phyloP scores from a whole-genome alignment of 345 rosid species.

The Psidium guajava region DNA sequence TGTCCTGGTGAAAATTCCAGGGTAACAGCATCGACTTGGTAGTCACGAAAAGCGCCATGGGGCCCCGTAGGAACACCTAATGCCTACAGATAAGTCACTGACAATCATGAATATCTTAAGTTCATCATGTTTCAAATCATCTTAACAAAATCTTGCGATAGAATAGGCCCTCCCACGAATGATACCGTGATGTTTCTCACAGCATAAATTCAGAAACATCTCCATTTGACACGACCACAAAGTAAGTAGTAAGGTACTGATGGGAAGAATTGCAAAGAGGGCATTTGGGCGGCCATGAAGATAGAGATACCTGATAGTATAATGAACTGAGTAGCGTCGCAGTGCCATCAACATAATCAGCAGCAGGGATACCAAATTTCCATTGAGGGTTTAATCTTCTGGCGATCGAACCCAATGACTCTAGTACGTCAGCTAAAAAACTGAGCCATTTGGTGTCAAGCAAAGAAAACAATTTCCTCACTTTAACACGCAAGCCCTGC shows the following conservation, averaged over 20 bases:
- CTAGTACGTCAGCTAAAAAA: slow-evolving; percentile 48
- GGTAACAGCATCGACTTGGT: slow-evolving; percentile 91
- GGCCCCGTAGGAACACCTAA: slow-evolving; percentile 90
- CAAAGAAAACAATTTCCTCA: slow-evolving; percentile 53
- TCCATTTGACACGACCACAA: background rate
- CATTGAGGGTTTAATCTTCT: slow-evolving; percentile 50
- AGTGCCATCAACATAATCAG: slow-evolving; percentile 75
- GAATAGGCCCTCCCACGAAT: background rate
- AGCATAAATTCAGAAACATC: background rate
- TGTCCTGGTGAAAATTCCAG: slow-evolving; percentile 63
- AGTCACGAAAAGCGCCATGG: slow-evolving; percentile 95
- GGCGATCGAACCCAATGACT: slow-evolving; percentile 47
- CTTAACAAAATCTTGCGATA: background rate
- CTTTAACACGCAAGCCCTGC: slow-evolving; percentile 71
- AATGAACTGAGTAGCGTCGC: slow-evolving; percentile 88
- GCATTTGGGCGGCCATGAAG: background rate
- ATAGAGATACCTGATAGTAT: slow-evolving; percentile 57
- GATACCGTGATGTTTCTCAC: background rate
- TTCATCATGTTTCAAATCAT: background rate
- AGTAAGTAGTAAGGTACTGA: background rate
- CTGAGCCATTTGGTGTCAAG: slow-evolving; percentile 48
- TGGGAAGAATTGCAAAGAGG: background rate
- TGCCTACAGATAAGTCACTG: slow-evolving; percentile 32
- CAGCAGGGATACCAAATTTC: slow-evolving; percentile 69
- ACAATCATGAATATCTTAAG: background rate